phyloP scores from a whole-genome alignment of 108 stramenopile species.

The Stephanodiscus triporus region DNA sequence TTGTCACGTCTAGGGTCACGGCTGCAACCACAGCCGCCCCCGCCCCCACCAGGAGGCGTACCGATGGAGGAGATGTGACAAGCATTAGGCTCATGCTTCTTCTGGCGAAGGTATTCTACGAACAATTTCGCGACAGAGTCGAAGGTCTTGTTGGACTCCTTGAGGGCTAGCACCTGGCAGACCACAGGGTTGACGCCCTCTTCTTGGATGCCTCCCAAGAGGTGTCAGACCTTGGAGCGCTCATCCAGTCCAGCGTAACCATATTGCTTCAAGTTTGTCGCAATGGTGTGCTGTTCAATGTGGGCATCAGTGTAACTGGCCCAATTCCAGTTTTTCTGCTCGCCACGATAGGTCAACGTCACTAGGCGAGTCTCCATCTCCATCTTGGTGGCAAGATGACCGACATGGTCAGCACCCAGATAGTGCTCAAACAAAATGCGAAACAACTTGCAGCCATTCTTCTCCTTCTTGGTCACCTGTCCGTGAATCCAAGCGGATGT shows the following conservation, averaged over 20 bases:
- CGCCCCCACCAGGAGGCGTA: too few relatives aligned
- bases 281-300: slow-evolving; percentile 7
- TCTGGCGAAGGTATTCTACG: too few relatives aligned
- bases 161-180: too few relatives aligned
- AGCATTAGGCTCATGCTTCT: too few relatives aligned
- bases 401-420: background rate
- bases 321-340: background rate
- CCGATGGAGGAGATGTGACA: too few relatives aligned
- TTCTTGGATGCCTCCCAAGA: background rate
- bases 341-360: background rate
- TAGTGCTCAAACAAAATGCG: background rate
- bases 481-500: background rate
- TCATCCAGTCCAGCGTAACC: slow-evolving; percentile 13
- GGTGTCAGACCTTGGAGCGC: background rate
- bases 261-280: slow-evolving; percentile 3
- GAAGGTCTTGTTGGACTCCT: too few relatives aligned
- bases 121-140: too few relatives aligned
- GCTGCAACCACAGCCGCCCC: too few relatives aligned
- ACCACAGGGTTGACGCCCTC: too few relatives aligned
- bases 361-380: background rate
- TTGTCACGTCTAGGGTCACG: too few relatives aligned
- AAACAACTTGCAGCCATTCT: background rate
- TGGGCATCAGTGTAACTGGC: background rate
- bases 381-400: background rate
- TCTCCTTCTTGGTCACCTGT: background rate